Percentiles rank a stretch among this genome's conserved stretches.
These are phyloP conservation scores for Chlamydomonas incerta DNA, from an alignment of 139 green algal genomes.

Conservation along the genomic window DNA sequence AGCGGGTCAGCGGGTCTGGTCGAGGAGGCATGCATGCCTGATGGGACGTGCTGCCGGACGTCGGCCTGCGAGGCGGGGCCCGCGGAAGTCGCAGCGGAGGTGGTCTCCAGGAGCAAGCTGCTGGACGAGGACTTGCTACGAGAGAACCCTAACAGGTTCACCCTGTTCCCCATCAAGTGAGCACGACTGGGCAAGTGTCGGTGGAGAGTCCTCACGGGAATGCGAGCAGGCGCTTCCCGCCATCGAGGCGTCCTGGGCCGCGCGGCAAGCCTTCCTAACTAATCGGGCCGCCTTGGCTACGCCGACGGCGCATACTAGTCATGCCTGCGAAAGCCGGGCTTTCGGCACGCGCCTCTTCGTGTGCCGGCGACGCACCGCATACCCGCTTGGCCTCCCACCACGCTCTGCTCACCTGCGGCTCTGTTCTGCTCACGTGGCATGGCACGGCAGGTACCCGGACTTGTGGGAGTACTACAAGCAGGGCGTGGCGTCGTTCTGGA, in stretches of 20 bases:
- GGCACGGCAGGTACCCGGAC: constrained; percentile 26
- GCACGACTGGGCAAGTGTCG: neutral
- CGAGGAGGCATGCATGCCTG: neutral
- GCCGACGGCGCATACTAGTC: too few relatives aligned
- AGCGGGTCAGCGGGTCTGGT: neutral
- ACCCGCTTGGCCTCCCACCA: neutral
- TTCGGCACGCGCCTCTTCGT: neutral
- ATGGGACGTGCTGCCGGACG: neutral
- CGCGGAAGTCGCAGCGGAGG: neutral
- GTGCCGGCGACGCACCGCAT: too few relatives aligned
- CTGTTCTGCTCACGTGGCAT: too few relatives aligned
- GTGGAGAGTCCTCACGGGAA: too few relatives aligned
- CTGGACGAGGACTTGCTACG: constrained; percentile 71
- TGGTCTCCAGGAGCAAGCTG: neutral
- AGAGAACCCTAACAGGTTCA: constrained; percentile 80
- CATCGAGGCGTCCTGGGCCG: too few relatives aligned
- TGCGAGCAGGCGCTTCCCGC: too few relatives aligned
- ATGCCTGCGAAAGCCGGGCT: too few relatives aligned
- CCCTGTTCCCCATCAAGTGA: constrained; percentile 88
- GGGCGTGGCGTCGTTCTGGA: constrained; percentile 96
- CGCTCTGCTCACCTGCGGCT: neutral
- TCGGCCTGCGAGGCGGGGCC: too few relatives aligned
- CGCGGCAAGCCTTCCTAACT: too few relatives aligned
- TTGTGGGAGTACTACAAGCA: constrained; percentile 99
- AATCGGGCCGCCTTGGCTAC: too few relatives aligned